phyloP scores from a whole-genome alignment of 495 filamentous ascomycete species.

The Lophiostoma macrostomum region DNA sequence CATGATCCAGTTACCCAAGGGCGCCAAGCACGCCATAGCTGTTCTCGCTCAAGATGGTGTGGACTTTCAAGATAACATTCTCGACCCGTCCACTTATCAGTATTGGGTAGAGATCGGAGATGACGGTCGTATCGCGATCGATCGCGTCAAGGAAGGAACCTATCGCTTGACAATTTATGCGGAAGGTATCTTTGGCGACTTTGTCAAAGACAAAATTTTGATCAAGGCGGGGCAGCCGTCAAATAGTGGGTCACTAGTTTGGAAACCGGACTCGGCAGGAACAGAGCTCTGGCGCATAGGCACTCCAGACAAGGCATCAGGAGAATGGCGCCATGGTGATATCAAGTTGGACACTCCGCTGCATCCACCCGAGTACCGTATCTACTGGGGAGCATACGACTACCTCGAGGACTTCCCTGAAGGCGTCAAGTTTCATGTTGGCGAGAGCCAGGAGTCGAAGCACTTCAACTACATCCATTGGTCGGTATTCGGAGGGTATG shows the following conservation, averaged over 20 bases:
- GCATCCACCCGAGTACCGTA: constrained; percentile 50
- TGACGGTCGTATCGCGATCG: constrained; percentile 48
- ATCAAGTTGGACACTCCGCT: constrained; percentile 45
- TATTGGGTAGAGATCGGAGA: constrained; percentile 55
- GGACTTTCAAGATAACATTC: constrained; percentile 57
- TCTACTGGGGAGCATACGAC: constrained; percentile 57
- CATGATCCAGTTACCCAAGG: constrained; percentile 47
- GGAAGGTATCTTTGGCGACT: constrained; percentile 56
- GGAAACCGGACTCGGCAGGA: constrained; percentile 51
- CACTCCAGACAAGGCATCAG: constrained; percentile 53
- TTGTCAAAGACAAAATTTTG: constrained; percentile 44
- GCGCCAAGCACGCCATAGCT: constrained; percentile 48
- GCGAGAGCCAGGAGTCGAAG: constrained; percentile 43
- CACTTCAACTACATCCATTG: constrained; percentile 57
- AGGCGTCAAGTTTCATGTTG: constrained; percentile 52
- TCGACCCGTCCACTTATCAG: constrained; percentile 50
- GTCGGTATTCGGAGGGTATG: constrained; percentile 49
- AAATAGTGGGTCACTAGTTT: constrained; percentile 18
- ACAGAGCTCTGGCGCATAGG: constrained; percentile 56
- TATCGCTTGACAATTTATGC: constrained; percentile 59
- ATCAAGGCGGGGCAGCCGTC: constrained; percentile 39
- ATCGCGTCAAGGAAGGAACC: constrained; percentile 49
- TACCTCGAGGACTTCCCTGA: constrained; percentile 53
- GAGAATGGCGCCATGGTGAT: constrained; percentile 54
- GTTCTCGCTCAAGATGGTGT: constrained; percentile 51